phyloP scores from a whole-genome alignment of 2,329 filamentous ascomycete species.

The Sporothrix mexicana region DNA sequence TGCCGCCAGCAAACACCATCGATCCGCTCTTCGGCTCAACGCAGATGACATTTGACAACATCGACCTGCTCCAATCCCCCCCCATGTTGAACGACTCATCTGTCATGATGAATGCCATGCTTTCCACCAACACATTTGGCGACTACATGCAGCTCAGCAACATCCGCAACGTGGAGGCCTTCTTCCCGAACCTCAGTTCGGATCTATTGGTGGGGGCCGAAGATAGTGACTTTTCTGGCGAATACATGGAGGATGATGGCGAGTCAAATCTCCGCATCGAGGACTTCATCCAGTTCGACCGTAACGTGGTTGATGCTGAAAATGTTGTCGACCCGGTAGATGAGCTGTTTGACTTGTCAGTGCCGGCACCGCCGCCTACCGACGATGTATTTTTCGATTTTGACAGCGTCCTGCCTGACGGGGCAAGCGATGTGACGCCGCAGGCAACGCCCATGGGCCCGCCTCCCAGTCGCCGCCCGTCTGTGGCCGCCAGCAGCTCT shows the following conservation, averaged over 20 bases:
- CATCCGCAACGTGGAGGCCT: conserved; percentile 76
- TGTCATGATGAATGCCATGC: conserved; percentile 79
- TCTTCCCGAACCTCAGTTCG: conserved; percentile 68
- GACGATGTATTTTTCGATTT: conserved; percentile 29
- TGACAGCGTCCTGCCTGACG: conserved; percentile 53
- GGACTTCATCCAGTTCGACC: conserved; percentile 74
- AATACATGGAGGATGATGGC: conserved; percentile 68
- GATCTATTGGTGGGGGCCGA: conserved; percentile 60
- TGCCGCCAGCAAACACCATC: conserved; percentile 6
- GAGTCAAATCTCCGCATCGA: conserved; percentile 69
- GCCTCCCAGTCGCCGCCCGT: conserved; percentile 12
- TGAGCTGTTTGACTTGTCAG: conserved; percentile 28
- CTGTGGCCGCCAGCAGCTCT: conserved; percentile 17
- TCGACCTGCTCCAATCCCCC: conserved; percentile 45
- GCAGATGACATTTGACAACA: neutral
- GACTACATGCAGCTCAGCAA: conserved; percentile 65
- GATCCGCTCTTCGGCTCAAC: conserved; percentile 10
- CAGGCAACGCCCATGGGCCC: conserved; percentile 43
- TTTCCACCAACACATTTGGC: conserved; percentile 61
- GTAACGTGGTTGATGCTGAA: conserved; percentile 44
- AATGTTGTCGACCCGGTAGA: conserved; percentile 26
- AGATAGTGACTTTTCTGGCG: conserved; percentile 55
- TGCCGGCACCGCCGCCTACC: conserved; percentile 12
- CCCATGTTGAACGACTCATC: conserved; percentile 72
- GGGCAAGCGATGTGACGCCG: conserved; percentile 55